A percentile compares a stretch with the other conserved stretches of the same genome.
These are phyloP conservation scores for Eucalyptus marginata DNA, from an alignment of 345 rosid species.

Conservation along the genomic window DNA sequence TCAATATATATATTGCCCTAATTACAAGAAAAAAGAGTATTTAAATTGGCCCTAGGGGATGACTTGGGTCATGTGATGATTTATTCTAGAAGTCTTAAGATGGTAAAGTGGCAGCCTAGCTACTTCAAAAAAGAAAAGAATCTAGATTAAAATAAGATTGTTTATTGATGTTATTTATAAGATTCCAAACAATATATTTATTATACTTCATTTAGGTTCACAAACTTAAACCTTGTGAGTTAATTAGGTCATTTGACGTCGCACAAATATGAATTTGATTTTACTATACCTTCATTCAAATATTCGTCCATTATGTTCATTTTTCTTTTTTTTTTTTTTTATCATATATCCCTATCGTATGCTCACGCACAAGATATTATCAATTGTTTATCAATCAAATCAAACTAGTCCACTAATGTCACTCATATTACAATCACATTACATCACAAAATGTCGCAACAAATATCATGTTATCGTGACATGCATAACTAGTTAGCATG, in stretches of 20 bases:
- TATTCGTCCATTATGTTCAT: background rate
- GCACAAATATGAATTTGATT: background rate
- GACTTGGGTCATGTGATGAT: background rate
- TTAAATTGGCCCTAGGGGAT: background rate
- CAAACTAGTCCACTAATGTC: background rate
- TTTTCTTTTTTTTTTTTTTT: background rate
- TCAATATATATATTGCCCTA: background rate
- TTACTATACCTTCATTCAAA: background rate
- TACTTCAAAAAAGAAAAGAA: background rate
- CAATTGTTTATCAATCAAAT: background rate
- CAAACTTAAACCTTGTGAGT: background rate
- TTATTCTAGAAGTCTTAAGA: background rate
- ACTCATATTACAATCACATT: accelerated
- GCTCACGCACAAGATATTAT: background rate
- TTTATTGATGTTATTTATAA: background rate
- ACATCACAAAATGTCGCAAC: background rate
- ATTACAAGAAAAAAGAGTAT: background rate
- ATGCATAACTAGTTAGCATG: background rate
- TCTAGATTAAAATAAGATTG: background rate
- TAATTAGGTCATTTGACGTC: background rate
- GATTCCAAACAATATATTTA: background rate
- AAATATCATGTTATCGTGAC: background rate
- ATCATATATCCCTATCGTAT: background rate
- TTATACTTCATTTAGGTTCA: background rate
- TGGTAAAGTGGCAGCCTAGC: background rate